Percentiles rank a stretch among this genome's conserved stretches.
Evolutionary conservation across 2,329 filamentous ascomycete species (phyloP).

Genomic region (Aschersonia sp.): DNA sequence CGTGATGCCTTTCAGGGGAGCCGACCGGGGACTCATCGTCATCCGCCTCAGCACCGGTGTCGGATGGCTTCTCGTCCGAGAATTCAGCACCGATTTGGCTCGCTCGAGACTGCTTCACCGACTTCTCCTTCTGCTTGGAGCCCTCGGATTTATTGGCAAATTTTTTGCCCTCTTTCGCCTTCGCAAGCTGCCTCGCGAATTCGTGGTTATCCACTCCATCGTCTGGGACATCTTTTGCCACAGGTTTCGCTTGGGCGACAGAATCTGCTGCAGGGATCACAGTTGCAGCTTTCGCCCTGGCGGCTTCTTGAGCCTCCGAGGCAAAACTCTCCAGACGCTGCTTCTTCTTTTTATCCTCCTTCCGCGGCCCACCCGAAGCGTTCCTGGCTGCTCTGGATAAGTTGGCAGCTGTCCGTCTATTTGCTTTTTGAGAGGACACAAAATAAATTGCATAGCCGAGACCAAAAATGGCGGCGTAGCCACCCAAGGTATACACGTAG

Average conservation of each 20-base stretch:
- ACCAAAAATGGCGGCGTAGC: slow-evolving; percentile 21
- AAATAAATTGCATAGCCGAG: slow-evolving; percentile 21
- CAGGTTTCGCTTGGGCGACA: slow-evolving; percentile 4
- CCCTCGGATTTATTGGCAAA: slow-evolving; percentile 37
- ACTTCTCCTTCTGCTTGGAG: slow-evolving; percentile 51
- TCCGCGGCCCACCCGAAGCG: slow-evolving; percentile 18
- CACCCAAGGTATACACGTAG: slow-evolving; percentile 20
- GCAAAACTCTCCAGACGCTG: slow-evolving; percentile 28
- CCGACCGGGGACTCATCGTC: slow-evolving; percentile 61
- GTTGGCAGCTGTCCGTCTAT: slow-evolving; percentile 13
- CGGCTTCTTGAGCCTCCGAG: slow-evolving; percentile 18
- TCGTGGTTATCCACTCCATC: slow-evolving; percentile 56
- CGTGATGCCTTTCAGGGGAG: slow-evolving; percentile 48
- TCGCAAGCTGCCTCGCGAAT: slow-evolving; percentile 61
- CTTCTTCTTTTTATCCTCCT: slow-evolving; percentile 30
- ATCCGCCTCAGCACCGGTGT: slow-evolving; percentile 60
- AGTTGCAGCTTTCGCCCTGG: slow-evolving; percentile 21
- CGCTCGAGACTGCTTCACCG: slow-evolving; percentile 54
- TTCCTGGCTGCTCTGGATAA: slow-evolving; percentile 15
- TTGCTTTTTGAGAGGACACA: slow-evolving; percentile 18
- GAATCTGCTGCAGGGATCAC: slow-evolving; percentile 6
- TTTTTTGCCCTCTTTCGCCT: slow-evolving; percentile 55
- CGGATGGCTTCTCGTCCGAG: slow-evolving; percentile 31
- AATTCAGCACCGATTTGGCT: slow-evolving; percentile 31
- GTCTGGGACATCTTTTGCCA: slow-evolving; percentile 29